Conservation (phyloP, 345 rosid species). For the Eucalyptus tenuipes region DNA sequence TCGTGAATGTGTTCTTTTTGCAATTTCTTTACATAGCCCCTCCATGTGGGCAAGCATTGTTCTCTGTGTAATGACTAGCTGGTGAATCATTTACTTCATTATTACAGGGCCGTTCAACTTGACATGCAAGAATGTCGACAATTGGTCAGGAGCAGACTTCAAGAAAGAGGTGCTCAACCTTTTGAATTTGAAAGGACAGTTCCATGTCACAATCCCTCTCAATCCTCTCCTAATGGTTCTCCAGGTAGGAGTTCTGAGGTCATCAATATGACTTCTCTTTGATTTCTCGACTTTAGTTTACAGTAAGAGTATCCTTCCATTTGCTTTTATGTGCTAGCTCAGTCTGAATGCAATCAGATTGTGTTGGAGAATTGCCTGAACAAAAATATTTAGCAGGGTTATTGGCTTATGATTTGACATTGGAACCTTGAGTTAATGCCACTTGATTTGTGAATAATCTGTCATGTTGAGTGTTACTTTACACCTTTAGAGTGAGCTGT, state of each 20-base stretch:
- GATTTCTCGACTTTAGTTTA: not conserved
- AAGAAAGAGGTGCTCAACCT: slow-evolving; percentile 53
- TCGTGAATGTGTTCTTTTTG: not conserved
- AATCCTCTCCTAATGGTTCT: slow-evolving; percentile 8
- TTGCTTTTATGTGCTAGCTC: not conserved
- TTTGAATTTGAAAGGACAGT: slow-evolving; percentile 62
- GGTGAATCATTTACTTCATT: not conserved
- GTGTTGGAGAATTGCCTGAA: not conserved
- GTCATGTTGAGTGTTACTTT: not conserved
- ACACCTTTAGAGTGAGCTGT: not conserved
- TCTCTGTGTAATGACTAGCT: not conserved
- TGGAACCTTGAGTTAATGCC: not conserved
- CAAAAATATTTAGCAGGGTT: not conserved
- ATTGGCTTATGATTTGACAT: not conserved
- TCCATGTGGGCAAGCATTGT: not conserved
- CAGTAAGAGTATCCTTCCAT: not conserved
- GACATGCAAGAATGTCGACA: slow-evolving; percentile 51
- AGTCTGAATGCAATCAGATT: not conserved
- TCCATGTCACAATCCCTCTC: slow-evolving; percentile 43
- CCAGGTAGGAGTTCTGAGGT: slow-evolving; percentile 16
- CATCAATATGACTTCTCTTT: not conserved
- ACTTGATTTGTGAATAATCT: not conserved
- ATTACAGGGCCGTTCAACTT: slow-evolving; percentile 26
- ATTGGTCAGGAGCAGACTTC: slow-evolving; percentile 56
- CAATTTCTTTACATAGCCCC: not conserved